Base-by-base conservation (phyloP, 2,329 filamentous ascomycete species). In the Beauveria australis region DNA sequence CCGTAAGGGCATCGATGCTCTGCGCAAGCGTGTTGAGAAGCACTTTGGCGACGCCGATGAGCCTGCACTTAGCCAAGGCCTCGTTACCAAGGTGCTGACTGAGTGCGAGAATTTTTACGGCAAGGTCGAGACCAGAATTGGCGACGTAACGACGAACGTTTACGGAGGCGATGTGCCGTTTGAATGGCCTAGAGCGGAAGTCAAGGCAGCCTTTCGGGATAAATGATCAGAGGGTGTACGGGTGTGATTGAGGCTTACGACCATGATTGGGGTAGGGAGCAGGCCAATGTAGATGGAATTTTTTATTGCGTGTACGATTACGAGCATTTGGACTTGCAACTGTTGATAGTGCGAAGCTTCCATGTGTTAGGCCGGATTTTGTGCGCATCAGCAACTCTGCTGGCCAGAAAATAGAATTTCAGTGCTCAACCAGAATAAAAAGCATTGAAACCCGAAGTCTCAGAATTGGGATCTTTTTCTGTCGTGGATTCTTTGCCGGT, bases 1-100 rank as follows among this genome's bases (percentile, higher is more conserved):
- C 48, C 84, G 89, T 65, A 92, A 92, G 71, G 92, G 93, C n/a
- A 88, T 96, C 66, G 91, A 96, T 68, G 84, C 90, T 59, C 79
- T 97, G 66, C 88, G 88, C 69, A 96, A 96, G 77, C 84, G 93
- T 54, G 90, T 97, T 1, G 93, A 97, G 75, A 99, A 97, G 77
- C 93, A 97, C 74, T 97, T 97, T 79, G 91, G 91, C 48, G 91
- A 96, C 66, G 89, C 87, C 5, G 91, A 95, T 66, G 89, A 92
- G 64, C 84, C 86, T 60, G 82, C 78, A 24, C 77, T 88, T 59
- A 88, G 84, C 67, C 77, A 78, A 54, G 78, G 78, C 41, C 75
- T 88, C 46, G 84, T 87, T 26, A 73, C 73, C 55, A 80, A 81
- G 70, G 83, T 88, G 43, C 72, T 84, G 53, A 75, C 75, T 62